phyloP scores from a whole-genome alignment of 1,284 basidiomycete genomes.

The Sanghuangporus weigelae region DNA sequence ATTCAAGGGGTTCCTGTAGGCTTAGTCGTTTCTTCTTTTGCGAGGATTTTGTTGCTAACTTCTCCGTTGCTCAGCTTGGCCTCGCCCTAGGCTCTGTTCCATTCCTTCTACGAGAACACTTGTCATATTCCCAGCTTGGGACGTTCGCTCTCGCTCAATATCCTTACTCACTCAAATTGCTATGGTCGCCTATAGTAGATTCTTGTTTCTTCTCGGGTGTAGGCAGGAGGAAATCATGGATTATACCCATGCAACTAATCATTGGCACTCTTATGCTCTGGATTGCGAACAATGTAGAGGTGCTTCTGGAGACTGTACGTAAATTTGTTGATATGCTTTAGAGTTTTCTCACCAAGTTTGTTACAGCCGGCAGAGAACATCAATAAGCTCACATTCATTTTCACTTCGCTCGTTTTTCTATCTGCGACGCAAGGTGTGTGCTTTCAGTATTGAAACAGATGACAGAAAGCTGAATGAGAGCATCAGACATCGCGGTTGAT shows the following conservation, averaged over 20 bases:
- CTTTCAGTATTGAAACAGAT: background rate
- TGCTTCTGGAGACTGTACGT: slow-evolving; percentile 78
- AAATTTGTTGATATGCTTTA: slow-evolving; percentile 3
- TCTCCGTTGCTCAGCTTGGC: slow-evolving; percentile 44
- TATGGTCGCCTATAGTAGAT: slow-evolving; percentile 99
- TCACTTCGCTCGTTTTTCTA: slow-evolving; percentile 89
- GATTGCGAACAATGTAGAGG: slow-evolving; percentile 78
- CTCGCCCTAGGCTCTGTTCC: slow-evolving; percentile 92
- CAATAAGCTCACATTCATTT: slow-evolving; percentile 76
- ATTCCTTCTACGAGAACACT: slow-evolving; percentile 89
- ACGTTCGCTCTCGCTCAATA: slow-evolving; percentile 93
- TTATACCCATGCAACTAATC: slow-evolving; percentile 93
- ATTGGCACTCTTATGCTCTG: slow-evolving; percentile 88
- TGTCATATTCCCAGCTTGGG: slow-evolving; percentile 96
- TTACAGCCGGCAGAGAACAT: slow-evolving; percentile 78
- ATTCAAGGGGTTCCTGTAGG: slow-evolving; percentile 96
- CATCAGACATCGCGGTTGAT: slow-evolving; percentile 91
- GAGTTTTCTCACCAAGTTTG: slow-evolving; percentile 4
- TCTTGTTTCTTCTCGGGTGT: slow-evolving; percentile 78
- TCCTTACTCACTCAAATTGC: slow-evolving; percentile 94
- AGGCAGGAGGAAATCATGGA: slow-evolving; percentile 97
- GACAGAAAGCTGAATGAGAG: background rate
- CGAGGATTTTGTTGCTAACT: slow-evolving; percentile 6
- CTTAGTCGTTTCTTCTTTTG: slow-evolving; percentile 23
- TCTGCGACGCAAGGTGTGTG: slow-evolving; percentile 91